Evolutionary conservation across 345 rosid species (phyloP).

Genomic region (Boechera stricta): DNA sequence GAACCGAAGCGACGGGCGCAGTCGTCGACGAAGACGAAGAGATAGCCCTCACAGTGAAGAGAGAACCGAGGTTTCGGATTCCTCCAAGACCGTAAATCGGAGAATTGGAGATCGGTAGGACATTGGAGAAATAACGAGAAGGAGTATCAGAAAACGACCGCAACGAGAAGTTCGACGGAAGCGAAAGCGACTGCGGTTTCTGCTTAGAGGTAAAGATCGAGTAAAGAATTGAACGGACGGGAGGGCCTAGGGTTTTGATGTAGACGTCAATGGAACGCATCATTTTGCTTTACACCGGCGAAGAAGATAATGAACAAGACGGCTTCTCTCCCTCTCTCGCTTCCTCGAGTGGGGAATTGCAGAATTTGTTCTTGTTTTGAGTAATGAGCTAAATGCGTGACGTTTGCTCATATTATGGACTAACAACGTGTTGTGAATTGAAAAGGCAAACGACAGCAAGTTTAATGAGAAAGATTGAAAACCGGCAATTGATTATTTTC

Average conservation of each 20-base stretch:
- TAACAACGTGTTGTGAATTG: conserved; percentile 7
- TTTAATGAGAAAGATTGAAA: not conserved
- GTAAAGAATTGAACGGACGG: conserved; percentile 35
- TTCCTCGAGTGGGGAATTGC: not conserved
- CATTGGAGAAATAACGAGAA: conserved; percentile 37
- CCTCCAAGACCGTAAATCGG: conserved; percentile 5
- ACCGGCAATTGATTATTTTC: too few relatives aligned
- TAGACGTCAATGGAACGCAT: conserved; percentile 33
- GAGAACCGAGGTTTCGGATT: conserved; percentile 8
- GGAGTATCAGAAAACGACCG: conserved; percentile 27
- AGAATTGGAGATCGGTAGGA: conserved; percentile 19
- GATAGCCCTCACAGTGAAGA: conserved; percentile 42
- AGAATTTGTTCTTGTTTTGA: not conserved
- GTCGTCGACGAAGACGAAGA: conserved; percentile 41
- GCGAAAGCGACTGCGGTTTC: conserved; percentile 34
- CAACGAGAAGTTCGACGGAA: conserved; percentile 1
- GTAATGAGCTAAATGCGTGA: not conserved
- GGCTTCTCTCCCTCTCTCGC: not conserved
- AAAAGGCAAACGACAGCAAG: not conserved
- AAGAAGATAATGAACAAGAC: conserved; percentile 4
- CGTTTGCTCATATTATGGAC: not conserved
- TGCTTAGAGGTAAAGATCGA: conserved; percentile 31
- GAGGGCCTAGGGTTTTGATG: conserved; percentile 33
- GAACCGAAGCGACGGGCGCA: conserved; percentile 41
- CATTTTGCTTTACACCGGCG: conserved; percentile 16